phyloP scores from a whole-genome alignment of 2,329 filamentous ascomycete species.

The Pseudocercospora vitis region DNA sequence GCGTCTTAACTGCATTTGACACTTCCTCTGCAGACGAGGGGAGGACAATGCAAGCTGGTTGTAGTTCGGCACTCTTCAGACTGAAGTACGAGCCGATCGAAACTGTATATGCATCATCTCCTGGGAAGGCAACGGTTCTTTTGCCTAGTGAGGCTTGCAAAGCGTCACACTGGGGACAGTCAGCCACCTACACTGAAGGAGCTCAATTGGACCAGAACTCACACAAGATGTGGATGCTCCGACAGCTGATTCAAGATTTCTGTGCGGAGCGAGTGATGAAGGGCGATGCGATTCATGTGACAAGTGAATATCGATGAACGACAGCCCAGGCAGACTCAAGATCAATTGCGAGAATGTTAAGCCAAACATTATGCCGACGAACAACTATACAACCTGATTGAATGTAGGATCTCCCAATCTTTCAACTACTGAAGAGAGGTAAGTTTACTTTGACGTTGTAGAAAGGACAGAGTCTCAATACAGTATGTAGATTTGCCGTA shows the following conservation, averaged over 20 bases:
- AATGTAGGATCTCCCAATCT: too few species aligned
- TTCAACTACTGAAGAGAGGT: too few species aligned
- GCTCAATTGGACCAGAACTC: background rate
- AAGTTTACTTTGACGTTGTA: too few species aligned
- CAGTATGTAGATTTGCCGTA: too few species aligned
- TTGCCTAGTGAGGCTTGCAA: constrained; percentile 5
- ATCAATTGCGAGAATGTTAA: background rate
- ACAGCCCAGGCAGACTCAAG: background rate
- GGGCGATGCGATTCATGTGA: background rate
- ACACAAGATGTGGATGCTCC: constrained; percentile 11
- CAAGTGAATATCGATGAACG: background rate
- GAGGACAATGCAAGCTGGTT: constrained; percentile 25
- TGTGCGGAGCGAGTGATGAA: background rate
- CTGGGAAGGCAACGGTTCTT: constrained; percentile 14
- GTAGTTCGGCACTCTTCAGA: constrained; percentile 19
- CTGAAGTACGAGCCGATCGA: constrained; percentile 30
- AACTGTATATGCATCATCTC: constrained; percentile 19
- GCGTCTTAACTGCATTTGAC: constrained; percentile 17
- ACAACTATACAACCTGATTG: too few species aligned
- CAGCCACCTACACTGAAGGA: background rate
- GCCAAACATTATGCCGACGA: background rate
- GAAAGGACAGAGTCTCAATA: too few species aligned
- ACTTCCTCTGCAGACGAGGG: constrained; percentile 26
- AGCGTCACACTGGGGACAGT: constrained; percentile 9
- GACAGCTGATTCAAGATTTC: constrained; percentile 3